Percentiles rank a stretch among this genome's conserved stretches.
phyloP scores from a whole-genome alignment of 2,329 filamentous ascomycete genomes.

The Sporothrix schenckii region DNA sequence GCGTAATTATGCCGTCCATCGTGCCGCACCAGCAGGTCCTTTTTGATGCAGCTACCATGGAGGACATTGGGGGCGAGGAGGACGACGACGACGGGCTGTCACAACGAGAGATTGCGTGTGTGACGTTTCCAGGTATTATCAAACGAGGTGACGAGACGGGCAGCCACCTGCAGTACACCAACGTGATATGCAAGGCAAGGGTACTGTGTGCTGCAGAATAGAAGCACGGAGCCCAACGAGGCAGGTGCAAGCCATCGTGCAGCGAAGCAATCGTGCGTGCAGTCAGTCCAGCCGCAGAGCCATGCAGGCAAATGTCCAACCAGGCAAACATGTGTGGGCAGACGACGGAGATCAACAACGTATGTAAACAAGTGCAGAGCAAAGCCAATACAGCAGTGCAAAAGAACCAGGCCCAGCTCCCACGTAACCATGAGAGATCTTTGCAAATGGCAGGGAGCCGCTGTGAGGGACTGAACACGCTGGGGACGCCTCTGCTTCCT shows the following conservation, averaged over 20 bases:
- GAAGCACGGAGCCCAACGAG: background rate
- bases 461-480: background rate
- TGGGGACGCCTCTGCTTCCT: background rate
- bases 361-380: background rate
- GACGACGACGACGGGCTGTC: conserved; percentile 44
- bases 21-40: conserved; percentile 56
- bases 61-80: conserved; percentile 63
- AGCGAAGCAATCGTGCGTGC: background rate
- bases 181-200: conserved; percentile 67
- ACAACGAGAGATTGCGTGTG: conserved; percentile 60
- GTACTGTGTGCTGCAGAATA: conserved; percentile 61
- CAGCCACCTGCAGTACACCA: conserved; percentile 61
- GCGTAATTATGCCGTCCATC: conserved; percentile 58
- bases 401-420: background rate
- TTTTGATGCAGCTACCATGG: conserved; percentile 65
- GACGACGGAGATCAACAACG: background rate
- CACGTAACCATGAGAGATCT: background rate
- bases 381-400: background rate
- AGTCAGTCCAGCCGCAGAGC: background rate
- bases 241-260: background rate
- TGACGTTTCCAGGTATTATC: conserved; percentile 65
- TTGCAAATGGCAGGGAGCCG: background rate
- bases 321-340: background rate
- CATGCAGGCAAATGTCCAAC: background rate
- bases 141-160: conserved; percentile 69